Conservation (phyloP, 345 rosid species). For the Rubroshorea leprosula region DNA sequence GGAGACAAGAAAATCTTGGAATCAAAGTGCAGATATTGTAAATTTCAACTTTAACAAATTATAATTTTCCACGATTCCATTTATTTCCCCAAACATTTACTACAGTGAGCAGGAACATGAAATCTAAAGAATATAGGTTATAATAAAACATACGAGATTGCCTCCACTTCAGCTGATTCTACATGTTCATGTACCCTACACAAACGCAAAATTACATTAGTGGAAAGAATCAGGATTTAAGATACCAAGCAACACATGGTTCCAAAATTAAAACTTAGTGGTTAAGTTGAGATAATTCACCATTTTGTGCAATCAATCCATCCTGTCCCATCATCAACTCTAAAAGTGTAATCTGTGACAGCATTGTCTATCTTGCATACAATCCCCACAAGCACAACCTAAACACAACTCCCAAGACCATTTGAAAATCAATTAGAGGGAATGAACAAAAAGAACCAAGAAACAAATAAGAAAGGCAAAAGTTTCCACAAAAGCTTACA, state of each 20-base stretch:
- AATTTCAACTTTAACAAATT: too few species aligned
- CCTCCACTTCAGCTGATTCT: conserved; percentile 73
- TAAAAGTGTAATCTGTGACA: conserved; percentile 59
- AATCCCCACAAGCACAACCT: conserved; percentile 66
- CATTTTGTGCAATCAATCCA: conserved; percentile 78
- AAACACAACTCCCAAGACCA: conserved; percentile 8
- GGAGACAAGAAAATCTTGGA: too few species aligned
- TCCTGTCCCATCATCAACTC: conserved; percentile 84
- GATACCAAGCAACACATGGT: neutral
- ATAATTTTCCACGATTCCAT: too few species aligned
- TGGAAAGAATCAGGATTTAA: conserved; percentile 6
- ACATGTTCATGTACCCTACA: conserved; percentile 75
- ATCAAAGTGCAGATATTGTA: too few species aligned
- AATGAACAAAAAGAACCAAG: neutral
- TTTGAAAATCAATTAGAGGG: neutral
- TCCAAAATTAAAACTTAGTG: neutral
- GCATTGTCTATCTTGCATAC: conserved; percentile 66
- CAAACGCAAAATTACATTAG: conserved; percentile 18
- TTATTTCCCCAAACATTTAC: too few species aligned
- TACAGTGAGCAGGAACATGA: too few species aligned
- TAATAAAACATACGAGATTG: conserved; percentile 44
- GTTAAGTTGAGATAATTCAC: conserved; percentile 23
- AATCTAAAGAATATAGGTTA: neutral
- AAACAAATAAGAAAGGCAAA: neutral
- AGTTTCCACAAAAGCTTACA: conserved; percentile 25